Conservation (phyloP, 2,329 filamentous ascomycete genomes). For the Clonostachys sp. region DNA sequence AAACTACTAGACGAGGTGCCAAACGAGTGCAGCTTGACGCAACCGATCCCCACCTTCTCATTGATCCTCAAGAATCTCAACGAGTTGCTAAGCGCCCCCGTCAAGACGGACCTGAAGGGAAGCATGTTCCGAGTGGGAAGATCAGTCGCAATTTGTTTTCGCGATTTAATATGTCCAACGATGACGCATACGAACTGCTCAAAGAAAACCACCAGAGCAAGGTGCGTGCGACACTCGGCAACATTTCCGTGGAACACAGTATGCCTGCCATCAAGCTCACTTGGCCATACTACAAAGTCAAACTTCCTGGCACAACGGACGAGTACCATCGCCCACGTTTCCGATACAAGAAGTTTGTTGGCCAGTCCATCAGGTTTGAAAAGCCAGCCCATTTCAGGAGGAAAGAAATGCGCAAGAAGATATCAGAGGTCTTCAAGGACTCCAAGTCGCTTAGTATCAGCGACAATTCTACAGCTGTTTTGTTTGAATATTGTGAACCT, state of each 20-base stretch:
- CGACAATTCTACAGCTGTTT: constrained; percentile 82
- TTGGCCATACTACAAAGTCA: constrained; percentile 94
- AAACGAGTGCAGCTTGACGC: constrained; percentile 81
- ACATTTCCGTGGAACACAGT: constrained; percentile 90
- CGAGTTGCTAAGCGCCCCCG: constrained; percentile 56
- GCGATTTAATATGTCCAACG: constrained; percentile 94
- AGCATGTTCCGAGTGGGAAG: constrained; percentile 63
- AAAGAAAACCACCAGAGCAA: constrained; percentile 98
- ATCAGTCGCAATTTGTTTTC: constrained; percentile 69
- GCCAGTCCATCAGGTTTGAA: constrained; percentile 66
- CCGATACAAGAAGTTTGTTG: constrained; percentile 63
- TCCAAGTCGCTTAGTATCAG: constrained; percentile 81
- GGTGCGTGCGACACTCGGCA: constrained; percentile 85
- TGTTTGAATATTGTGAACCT: constrained; percentile 96
- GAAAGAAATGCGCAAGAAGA: constrained; percentile 77
- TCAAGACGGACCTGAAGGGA: constrained; percentile 47
- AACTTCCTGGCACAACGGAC: constrained; percentile 67
- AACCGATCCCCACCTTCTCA: constrained; percentile 80
- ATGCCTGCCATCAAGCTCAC: constrained; percentile 86
- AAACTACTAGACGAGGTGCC: constrained; percentile 65
- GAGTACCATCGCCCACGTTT: constrained; percentile 82
- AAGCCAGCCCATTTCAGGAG: constrained; percentile 71
- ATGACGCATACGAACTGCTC: constrained; percentile 89
- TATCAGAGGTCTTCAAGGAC: constrained; percentile 72
- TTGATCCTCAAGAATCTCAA: constrained; percentile 71